Conservation (phyloP, 805 yeast genomes). For the Saturnispora mendoncae region DNA sequence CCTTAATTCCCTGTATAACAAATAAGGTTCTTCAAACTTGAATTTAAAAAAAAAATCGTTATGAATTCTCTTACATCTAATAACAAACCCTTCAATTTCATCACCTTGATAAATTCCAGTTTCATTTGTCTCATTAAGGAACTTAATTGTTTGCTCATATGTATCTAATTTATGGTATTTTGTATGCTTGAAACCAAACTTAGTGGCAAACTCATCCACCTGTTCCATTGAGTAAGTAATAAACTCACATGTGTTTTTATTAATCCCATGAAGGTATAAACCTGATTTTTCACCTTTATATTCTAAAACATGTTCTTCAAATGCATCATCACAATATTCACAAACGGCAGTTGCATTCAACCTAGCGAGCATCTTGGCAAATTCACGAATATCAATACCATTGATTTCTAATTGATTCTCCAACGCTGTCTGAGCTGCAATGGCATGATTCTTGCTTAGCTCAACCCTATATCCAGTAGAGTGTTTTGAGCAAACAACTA, state of each 20-base stretch:
- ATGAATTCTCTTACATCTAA: slow-evolving; percentile 43
- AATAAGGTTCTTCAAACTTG: slow-evolving; percentile 92
- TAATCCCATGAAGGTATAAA: slow-evolving; percentile 82
- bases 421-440: slow-evolving; percentile 56
- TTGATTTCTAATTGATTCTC: slow-evolving; percentile 38
- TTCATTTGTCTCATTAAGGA: slow-evolving; percentile 46
- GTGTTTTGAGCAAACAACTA: slow-evolving; percentile 86
- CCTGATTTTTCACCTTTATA: slow-evolving; percentile 66
- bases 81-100: slow-evolving; percentile 91
- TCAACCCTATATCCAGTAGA: slow-evolving; percentile 59
- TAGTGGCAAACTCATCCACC: slow-evolving; percentile 51
- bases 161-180: slow-evolving; percentile 35
- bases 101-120: slow-evolving; percentile 63
- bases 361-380: slow-evolving; percentile 47
- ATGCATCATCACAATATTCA: slow-evolving; percentile 84
- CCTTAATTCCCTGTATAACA: slow-evolving; percentile 83
- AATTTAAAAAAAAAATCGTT: slow-evolving; percentile 75
- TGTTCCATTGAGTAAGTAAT: slow-evolving; percentile 51
- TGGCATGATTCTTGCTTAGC: slow-evolving; percentile 57
- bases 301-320: slow-evolving; percentile 88
- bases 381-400: slow-evolving; percentile 35
- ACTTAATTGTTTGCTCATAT: slow-evolving; percentile 36
- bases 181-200: slow-evolving; percentile 64
- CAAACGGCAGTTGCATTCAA: slow-evolving; percentile 75
- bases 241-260: slow-evolving; percentile 56